Base-by-base conservation (phyloP, 2,329 filamentous ascomycete genomes). In the Colletotrichum sp. region DNA sequence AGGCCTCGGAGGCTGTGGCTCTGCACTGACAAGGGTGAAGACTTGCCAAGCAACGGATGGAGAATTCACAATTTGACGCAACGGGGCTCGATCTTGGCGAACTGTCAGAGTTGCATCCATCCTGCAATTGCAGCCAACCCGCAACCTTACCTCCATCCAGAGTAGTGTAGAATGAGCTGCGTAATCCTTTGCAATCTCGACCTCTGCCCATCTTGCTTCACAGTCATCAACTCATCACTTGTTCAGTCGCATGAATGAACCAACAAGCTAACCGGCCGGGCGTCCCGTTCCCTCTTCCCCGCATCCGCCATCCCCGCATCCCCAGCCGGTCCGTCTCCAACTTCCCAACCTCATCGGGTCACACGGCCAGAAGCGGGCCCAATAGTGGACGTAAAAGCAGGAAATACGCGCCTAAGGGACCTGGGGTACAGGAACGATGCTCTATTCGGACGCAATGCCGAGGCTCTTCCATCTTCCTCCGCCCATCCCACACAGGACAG, bases 401-500 rank as follows among this genome's bases (percentile, higher is more conserved):
- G 34, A 27, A 39, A 39, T n/a, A 49, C 27, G 44, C 44, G 36
- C 32, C 32, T 64, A 44, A 72, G 34, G 44, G 30, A 61, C 59
- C 32, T 44, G 34, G 49, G 71, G 34, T 67, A 52, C 12, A 12
- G 34, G 65, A 25, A 30, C 65, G 64, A 73, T 76, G 44, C 70
- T 65, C 61, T 8, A 59, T 73, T 73, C 34, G 70, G 73, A 59
- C n/a, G 5, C 22, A 73, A 69, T 36, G 34, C 73, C 73, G 73
- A 76, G 57, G 70, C 59, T 36, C n/a, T 39, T 68, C 34, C 44
- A 49, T 15, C 15, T 11, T 49, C 4, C 57, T 39, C 29, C 69
- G 22, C 8, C 69, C 27, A 57, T 19, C 29, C 39, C 19, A 30
- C 30, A 25, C 15, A 25, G 22, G 6, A 16, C 36, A 55, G 29